A percentile compares a stretch with the other conserved stretches of the same genome.
Conservation (phyloP, 2,329 filamentous ascomycete genomes). For the Thielaviopsis populi region DNA sequence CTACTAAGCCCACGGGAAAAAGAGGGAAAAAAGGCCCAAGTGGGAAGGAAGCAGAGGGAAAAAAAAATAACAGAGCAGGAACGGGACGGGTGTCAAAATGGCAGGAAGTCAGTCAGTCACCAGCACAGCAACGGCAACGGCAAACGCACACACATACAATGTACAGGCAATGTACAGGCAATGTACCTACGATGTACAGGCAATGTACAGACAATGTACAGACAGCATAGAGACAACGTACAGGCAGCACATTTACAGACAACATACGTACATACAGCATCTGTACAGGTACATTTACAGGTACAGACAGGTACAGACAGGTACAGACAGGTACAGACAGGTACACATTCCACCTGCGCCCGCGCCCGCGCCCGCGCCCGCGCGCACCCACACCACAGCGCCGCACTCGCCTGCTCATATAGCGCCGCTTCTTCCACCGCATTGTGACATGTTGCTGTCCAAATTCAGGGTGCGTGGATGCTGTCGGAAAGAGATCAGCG, state of each 20-base stretch:
- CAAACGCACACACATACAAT: not conserved
- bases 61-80: constrained; percentile 4
- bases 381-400: too few relatives aligned
- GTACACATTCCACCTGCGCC: too few relatives aligned
- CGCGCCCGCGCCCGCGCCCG: too few relatives aligned
- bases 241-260: too few relatives aligned
- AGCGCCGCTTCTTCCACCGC: not conserved
- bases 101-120: not conserved
- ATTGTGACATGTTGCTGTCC: not conserved
- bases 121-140: not conserved
- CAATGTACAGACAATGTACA: too few relatives aligned
- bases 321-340: too few relatives aligned
- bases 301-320: too few relatives aligned
- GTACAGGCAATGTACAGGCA: too few relatives aligned
- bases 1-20: not conserved
- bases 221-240: too few relatives aligned
- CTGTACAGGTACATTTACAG: not conserved
- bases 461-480: not conserved
- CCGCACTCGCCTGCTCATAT: not conserved
- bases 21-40: not conserved
- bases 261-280: too few relatives aligned
- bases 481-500: not conserved
- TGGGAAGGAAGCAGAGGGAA: constrained; percentile 1
- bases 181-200: too few relatives aligned
- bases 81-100: not conserved